Conservation (phyloP, 208 protist species). For the Zelonia costaricensis region DNA sequence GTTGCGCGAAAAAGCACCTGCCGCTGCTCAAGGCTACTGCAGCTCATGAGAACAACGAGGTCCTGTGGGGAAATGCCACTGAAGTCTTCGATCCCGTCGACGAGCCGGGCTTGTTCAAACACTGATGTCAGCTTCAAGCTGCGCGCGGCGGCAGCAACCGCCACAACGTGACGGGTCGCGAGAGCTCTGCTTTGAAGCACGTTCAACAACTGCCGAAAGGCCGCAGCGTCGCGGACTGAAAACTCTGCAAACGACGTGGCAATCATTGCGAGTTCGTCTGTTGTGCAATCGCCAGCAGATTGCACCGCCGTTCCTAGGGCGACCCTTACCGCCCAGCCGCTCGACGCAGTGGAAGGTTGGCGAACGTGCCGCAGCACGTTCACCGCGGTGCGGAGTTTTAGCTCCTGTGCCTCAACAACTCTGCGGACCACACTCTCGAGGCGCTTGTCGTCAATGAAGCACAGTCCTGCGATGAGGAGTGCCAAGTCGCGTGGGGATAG, state of each 20-base stretch:
- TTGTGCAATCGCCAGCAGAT: background rate
- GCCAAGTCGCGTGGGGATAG: constrained; percentile 2
- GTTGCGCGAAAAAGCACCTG: constrained; percentile 1
- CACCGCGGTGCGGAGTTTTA: constrained; percentile 7
- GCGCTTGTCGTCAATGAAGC: constrained; percentile 17
- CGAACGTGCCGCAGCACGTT: constrained; percentile 8
- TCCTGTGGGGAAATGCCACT: constrained; percentile 3
- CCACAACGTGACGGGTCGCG: constrained; percentile 4
- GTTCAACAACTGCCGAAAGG: constrained; percentile 18
- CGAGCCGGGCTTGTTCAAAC: constrained; percentile 11
- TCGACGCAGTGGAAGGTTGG: background rate
- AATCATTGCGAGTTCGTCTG: constrained; percentile 15
- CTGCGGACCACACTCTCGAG: constrained; percentile 2
- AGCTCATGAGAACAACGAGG: constrained; percentile 15
- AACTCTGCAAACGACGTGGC: constrained; percentile 21
- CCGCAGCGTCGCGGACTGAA: constrained; percentile 17
- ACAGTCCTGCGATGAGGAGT: constrained; percentile 13
- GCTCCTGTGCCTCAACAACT: constrained; percentile 5
- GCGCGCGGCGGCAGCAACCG: constrained; percentile 17
- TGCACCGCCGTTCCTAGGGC: background rate
- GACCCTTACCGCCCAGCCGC: constrained; percentile 3
- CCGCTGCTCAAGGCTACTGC: constrained; percentile 18
- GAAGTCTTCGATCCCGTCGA: constrained; percentile 3
- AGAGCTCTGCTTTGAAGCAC: constrained; percentile 6
- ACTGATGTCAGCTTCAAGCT: constrained; percentile 8